These are phyloP conservation scores for Neurospora sp. DNA, from an alignment of 495 filamentous ascomycete species.

Conservation along the genomic window DNA sequence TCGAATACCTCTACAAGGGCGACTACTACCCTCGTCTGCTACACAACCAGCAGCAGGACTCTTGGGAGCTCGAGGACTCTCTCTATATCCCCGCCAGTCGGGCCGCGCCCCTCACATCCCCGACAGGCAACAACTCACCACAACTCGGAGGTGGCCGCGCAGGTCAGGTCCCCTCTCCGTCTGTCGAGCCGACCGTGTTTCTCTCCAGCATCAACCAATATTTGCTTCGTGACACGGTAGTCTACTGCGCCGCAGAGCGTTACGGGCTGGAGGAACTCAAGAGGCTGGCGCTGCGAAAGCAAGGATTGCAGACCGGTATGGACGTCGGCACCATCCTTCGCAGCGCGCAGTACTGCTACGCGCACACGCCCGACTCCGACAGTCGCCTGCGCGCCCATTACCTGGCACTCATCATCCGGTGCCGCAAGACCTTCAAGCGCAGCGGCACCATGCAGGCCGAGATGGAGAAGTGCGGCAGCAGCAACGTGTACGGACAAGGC, in stretches of 20 bases:
- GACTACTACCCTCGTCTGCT: constrained; percentile 78
- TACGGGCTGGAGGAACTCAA: constrained; percentile 83
- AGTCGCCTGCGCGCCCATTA: constrained; percentile 86
- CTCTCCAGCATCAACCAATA: constrained; percentile 52
- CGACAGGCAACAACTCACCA: constrained; percentile 28
- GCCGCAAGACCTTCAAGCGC: constrained; percentile 87
- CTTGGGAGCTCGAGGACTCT: constrained; percentile 64
- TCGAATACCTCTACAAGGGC: constrained; percentile 91
- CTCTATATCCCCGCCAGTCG: constrained; percentile 15
- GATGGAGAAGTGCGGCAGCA: constrained; percentile 61
- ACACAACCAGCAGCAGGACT: constrained; percentile 56
- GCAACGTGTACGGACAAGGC: constrained; percentile 38
- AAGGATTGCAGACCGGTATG: constrained; percentile 78
- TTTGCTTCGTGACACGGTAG: constrained; percentile 76
- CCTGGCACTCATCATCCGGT: constrained; percentile 86
- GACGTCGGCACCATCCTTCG: constrained; percentile 78
- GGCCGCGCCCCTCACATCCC: constrained; percentile 23
- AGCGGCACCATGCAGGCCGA: constrained; percentile 96
- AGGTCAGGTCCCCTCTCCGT: constrained; percentile 22
- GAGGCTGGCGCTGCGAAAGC: constrained; percentile 79
- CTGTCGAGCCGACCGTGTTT: constrained; percentile 66
- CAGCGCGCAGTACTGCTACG: constrained; percentile 87
- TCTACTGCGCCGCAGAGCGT: constrained; percentile 84
- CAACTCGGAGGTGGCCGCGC: constrained; percentile 43
- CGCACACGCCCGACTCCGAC: constrained; percentile 85